These are phyloP conservation scores for Leccinum fuscescens DNA, from an alignment of 1,284 basidiomycete species.

Conservation along the genomic window DNA sequence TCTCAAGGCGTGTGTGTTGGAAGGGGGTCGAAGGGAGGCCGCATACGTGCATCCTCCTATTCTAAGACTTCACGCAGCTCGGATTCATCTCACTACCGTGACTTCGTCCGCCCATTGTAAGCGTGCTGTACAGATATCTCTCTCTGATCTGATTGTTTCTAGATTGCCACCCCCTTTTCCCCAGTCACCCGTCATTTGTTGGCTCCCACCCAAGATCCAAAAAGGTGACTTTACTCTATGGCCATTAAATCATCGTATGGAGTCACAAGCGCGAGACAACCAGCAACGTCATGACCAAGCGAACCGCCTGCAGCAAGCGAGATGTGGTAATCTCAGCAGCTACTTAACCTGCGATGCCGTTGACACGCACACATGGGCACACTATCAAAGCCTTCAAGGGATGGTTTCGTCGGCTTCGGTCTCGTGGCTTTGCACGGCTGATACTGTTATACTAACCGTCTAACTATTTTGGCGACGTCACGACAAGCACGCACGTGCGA, in stretches of 20 bases:
- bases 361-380: not conserved
- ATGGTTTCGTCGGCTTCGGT: not conserved
- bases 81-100: conserved; percentile 10
- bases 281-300: not conserved
- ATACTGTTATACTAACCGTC: not conserved
- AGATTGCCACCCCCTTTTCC: not conserved
- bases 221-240: not conserved
- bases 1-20: not conserved
- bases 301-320: not conserved
- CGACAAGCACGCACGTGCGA: not conserved
- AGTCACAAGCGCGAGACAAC: not conserved
- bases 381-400: not conserved
- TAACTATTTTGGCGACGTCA: not conserved
- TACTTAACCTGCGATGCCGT: not conserved
- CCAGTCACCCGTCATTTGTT: not conserved
- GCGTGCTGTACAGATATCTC: not conserved
- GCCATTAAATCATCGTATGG: conserved; percentile 2
- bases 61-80: conserved; percentile 4
- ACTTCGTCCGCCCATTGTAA: not conserved
- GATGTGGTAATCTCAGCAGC: not conserved
- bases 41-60: conserved; percentile 1
- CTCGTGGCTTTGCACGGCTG: not conserved
- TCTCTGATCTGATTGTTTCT: conserved; percentile 14
- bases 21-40: not conserved
- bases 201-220: conserved; percentile 17